Base-by-base conservation (phyloP, 352 stramenopile genomes). In the Globisporangium acanthophoron region DNA sequence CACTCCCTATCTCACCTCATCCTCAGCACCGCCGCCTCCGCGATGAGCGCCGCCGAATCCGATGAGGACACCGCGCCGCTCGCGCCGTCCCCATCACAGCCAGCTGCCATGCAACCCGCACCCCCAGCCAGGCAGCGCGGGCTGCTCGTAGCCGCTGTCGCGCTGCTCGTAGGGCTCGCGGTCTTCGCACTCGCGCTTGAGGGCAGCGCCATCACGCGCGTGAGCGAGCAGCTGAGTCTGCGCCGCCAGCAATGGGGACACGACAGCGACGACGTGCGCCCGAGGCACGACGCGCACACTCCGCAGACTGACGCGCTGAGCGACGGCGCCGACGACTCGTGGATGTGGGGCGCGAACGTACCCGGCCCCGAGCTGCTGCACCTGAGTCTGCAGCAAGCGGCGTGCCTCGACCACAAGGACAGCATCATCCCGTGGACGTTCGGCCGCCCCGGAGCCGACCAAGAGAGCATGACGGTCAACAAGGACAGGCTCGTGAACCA, bases 301-400 rank as follows among this genome's bases (percentile, higher is more conserved):
- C 21, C 21, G 21, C 21, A 24, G 21, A 24, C 21, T 24, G 21
- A 37, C 33, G 33, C 33, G 33, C 0, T 3, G 33, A 9, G 5
- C 33, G 33, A 37, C 33, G 33, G 9, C 33, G 3, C 5, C 33
- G 3, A 37, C 9, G 33, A 37, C 33, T 7, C 33, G 3, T 37
- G 33, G 33, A 37, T 37, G 33, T 9, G 33, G 33, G 5, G 33
- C 33, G 6, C 5, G 33, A 37, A 37, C 33, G 33, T 37, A 9
- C 33, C 33, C 33, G 9, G 33, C 33, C 5, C 33, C 5, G 72
- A 85, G 50, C 71, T 78, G 16, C 59, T 85, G 54, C 72, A 85
- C 53, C 56, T 80, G 51, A 69, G 60, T 27, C 55, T 60, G 43
- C 52, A 79, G 52, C 70, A 79, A 51, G 54, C 64, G 54, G 61